phyloP scores from a whole-genome alignment of 305 asterid species.

The Solanum hybrid region DNA sequence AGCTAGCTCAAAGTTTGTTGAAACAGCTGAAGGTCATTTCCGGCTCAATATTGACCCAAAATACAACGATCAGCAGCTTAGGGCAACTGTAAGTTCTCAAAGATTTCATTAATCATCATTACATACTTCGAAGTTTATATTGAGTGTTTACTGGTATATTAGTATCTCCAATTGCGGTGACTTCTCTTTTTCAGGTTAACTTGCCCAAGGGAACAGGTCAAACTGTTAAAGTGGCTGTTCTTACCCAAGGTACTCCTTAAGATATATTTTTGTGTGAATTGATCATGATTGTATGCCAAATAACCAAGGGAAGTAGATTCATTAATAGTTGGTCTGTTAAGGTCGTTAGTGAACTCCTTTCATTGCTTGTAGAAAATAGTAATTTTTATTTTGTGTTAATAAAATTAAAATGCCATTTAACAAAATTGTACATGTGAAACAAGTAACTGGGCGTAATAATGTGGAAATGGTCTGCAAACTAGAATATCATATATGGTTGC shows the following conservation, averaged over 20 bases:
- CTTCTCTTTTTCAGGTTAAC: slow-evolving; percentile 57
- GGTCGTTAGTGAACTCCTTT: background rate
- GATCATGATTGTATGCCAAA: background rate
- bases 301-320: background rate
- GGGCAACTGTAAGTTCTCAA: slow-evolving; percentile 81
- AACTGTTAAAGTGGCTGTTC: slow-evolving; percentile 79
- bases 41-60: slow-evolving; percentile 97
- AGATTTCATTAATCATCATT: background rate
- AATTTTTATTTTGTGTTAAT: background rate
- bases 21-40: slow-evolving; percentile 92
- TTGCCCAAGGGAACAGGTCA: slow-evolving; percentile 98
- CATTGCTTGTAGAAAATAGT: background rate
- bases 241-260: slow-evolving; percentile 72
- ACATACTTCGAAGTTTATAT: background rate
- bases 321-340: background rate
- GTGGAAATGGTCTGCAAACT: background rate
- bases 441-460: background rate
- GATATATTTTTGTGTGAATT: background rate
- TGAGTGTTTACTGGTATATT: background rate
- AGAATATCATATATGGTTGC: background rate
- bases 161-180: background rate
- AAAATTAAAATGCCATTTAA: background rate
- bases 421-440: background rate
- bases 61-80: slow-evolving; percentile 89
- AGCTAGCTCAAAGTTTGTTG: slow-evolving; percentile 66